Conservation (phyloP, 2,329 filamentous ascomycete genomes). For the Aphanocladium album region DNA sequence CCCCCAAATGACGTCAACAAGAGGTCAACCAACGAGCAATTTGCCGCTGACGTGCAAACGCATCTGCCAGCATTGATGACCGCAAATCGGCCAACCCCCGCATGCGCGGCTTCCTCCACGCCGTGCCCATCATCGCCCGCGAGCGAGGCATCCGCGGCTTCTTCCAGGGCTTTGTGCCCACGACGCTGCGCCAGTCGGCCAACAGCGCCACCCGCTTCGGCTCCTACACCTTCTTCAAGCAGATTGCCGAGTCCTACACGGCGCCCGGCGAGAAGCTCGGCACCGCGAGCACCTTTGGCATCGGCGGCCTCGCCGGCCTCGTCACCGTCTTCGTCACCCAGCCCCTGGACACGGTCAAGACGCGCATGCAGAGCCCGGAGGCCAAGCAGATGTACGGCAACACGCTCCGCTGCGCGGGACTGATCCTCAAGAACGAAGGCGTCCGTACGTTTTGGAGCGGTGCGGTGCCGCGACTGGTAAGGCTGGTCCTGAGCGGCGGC, state of each 20-base stretch:
- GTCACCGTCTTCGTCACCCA: slow-evolving; percentile 81
- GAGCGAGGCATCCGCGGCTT: slow-evolving; percentile 88
- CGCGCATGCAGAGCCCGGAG: slow-evolving; percentile 94
- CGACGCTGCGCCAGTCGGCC: slow-evolving; percentile 87
- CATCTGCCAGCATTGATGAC: slow-evolving; percentile 71
- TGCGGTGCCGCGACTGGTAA: slow-evolving; percentile 75
- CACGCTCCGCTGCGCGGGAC: slow-evolving; percentile 73
- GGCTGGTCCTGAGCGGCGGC: slow-evolving; percentile 85
- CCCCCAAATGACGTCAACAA: no score
- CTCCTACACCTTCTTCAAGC: slow-evolving; percentile 84
- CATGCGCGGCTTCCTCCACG: slow-evolving; percentile 88
- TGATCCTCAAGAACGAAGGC: slow-evolving; percentile 86
- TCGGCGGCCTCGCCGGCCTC: slow-evolving; percentile 81
- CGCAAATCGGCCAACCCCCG: slow-evolving; percentile 80
- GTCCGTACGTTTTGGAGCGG: slow-evolving; percentile 91
- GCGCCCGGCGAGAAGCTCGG: slow-evolving; percentile 94
- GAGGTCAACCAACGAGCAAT: no score
- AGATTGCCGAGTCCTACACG: slow-evolving; percentile 86
- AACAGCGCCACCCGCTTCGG: slow-evolving; percentile 91
- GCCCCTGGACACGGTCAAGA: slow-evolving; percentile 90
- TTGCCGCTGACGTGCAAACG: neutral
- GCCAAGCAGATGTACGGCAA: slow-evolving; percentile 78
- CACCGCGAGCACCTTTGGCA: slow-evolving; percentile 78
- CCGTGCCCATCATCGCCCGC: slow-evolving; percentile 76
- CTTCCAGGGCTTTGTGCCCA: slow-evolving; percentile 95